Base-by-base conservation (phyloP, 495 filamentous ascomycete genomes). In the Podospora pseudocomata region DNA sequence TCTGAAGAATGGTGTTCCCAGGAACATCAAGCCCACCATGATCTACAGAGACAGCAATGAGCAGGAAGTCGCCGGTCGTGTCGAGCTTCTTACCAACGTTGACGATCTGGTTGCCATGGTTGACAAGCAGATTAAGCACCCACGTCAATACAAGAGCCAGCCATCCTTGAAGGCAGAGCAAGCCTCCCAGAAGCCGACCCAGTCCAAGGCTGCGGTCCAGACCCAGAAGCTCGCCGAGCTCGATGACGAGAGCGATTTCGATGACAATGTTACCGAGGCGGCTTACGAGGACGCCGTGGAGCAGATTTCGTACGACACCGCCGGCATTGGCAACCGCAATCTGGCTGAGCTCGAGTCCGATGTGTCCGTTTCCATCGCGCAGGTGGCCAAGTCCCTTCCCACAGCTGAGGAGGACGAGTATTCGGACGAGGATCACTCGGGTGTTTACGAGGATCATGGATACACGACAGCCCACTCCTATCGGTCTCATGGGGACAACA, bases 391-490 rank as follows among this genome's bases (percentile, higher is more conserved):
- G 69, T 66, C 67, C 4, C 68, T 68, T 19, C 59, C 67, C 34
- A 15, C 56, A n/a, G 81, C 84, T 1, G 91, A 92, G 66, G 79
- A 85, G 3, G 90, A 92, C 71, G 88, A 92, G 71, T 92, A 88
- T 74, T 91, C 88, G 86, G 90, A 91, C 26, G 88, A 92, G 32
- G 89, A 93, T 6, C 86, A 89, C 9, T 89, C 91, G 44, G 90
- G 91, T 65, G 88, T 89, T 71, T 91, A 91, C 66, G 90, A 92
- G n/a, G 91, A 92, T 11, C 90, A 92, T 73, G 92, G 89, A 3
- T 94, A 92, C 74, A 88, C 88, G 23, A 93, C 91, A 1, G 88
- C 90, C 4, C 87, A 91, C 60, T 92, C 91, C 7, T 87, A 87
- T 71, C 84, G 82, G 28, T 91, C 90, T 18, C 87, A 88, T n/a